These are phyloP conservation scores for Wallacemonas sp. DNA, from an alignment of 208 protist species.

Conservation along the genomic window DNA sequence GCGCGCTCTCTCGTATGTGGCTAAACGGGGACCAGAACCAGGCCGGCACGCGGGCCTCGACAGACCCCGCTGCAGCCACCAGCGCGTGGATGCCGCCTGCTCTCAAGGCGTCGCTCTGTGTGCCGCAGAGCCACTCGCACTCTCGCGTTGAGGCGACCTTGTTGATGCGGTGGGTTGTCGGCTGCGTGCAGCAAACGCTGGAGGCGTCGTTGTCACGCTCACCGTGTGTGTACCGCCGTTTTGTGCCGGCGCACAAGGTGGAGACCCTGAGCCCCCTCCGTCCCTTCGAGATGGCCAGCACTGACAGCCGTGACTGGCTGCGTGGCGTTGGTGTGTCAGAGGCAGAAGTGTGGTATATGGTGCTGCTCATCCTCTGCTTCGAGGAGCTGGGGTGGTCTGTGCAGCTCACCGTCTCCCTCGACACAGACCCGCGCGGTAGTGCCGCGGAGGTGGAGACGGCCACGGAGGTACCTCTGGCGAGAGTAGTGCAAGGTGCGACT, in stretches of 20 bases:
- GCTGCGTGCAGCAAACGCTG: background rate
- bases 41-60: background rate
- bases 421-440: no score
- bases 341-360: constrained; percentile 3
- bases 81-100: background rate
- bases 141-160: background rate
- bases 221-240: background rate
- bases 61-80: background rate
- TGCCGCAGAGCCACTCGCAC: background rate
- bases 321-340: background rate
- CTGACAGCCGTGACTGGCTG: background rate
- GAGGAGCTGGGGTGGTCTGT: background rate
- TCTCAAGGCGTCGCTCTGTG: background rate
- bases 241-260: background rate
- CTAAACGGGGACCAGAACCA: background rate
- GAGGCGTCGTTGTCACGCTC: background rate
- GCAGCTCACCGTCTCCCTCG: background rate
- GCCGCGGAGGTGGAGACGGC: no score
- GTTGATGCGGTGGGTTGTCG: constrained; percentile 4
- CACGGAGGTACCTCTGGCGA: no score
- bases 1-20: background rate
- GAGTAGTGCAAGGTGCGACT: no score
- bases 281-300: no score
- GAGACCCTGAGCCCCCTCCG: no score
- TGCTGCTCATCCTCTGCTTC: background rate